Evolutionary conservation across 495 filamentous ascomycete genomes (phyloP).

Genomic region (Antarctomyces pellizariae): DNA sequence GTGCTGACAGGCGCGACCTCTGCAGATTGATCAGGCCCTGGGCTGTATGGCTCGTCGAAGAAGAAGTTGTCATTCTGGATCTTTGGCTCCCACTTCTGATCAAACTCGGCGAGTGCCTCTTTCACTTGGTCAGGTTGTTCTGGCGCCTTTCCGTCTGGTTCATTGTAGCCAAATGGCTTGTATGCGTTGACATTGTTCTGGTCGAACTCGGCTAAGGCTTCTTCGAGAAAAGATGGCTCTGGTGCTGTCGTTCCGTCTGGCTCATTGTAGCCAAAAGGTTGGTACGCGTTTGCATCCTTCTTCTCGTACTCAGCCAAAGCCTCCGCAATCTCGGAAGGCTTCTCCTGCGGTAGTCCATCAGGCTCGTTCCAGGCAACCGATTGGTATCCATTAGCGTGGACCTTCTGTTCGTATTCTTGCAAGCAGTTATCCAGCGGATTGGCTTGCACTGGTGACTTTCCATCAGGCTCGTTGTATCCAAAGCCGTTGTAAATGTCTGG

Average conservation of each 20-base stretch:
- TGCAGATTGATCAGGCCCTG: too few relatives aligned
- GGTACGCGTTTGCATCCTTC: slow-evolving; percentile 3
- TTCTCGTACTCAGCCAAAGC: slow-evolving; percentile 7
- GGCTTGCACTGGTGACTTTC: slow-evolving; percentile 6
- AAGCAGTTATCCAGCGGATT: slow-evolving; percentile 3
- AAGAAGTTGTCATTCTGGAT: too few relatives aligned
- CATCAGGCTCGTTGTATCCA: slow-evolving; percentile 11
- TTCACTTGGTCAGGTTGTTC: slow-evolving; percentile 1
- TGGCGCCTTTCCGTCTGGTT: slow-evolving; percentile 4
- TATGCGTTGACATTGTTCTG: too few relatives aligned
- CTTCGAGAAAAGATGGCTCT: slow-evolving; percentile 1
- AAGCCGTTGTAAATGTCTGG: slow-evolving; percentile 11
- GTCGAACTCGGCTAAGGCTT: too few relatives aligned
- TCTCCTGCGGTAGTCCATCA: slow-evolving; percentile 10
- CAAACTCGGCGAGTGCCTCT: slow-evolving; percentile 1
- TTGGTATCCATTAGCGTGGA: too few relatives aligned
- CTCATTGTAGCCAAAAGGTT: slow-evolving; percentile 2
- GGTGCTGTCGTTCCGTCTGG: slow-evolving; percentile 3
- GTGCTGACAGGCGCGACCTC: too few relatives aligned
- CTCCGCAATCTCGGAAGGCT: slow-evolving; percentile 12
- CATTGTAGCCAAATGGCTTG: slow-evolving; percentile 1
- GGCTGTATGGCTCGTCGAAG: too few relatives aligned
- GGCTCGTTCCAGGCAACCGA: slow-evolving; percentile 13
- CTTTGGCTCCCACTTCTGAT: too few relatives aligned
- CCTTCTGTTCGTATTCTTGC: slow-evolving; percentile 8